Base-by-base conservation (phyloP, 2,329 filamentous ascomycete species). In the Boeremia lycopersici region DNA sequence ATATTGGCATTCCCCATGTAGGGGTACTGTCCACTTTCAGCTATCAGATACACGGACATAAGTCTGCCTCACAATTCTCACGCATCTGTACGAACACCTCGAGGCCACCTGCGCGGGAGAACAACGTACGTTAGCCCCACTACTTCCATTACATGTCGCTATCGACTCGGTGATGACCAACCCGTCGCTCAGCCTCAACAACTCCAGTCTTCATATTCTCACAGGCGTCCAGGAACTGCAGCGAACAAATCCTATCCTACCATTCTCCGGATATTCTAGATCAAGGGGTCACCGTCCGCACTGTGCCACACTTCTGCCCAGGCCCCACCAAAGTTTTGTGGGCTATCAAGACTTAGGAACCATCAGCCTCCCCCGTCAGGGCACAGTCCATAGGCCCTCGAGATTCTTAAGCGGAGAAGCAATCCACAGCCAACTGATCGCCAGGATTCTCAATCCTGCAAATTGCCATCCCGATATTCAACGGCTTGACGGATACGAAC, bases 111-210 rank as follows among this genome's bases (percentile, higher is more conserved):
- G 49, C 46, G 46, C 36, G 41, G n/a, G 26, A 48, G 13, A n/a
- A 26, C 65, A 68, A 59, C 65, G 71, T 74, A 74, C 64, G 71
- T 74, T 63, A 61, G 63, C 68, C 70, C 69, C 70, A 71, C 69
- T 60, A 59, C 56, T 55, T 45, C 56, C 63, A 63, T 50, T 49
- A 42, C 47, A 46, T 46, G 57, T 73, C 73, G 66, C 63, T 62
- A 61, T 58, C 60, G 54, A 61, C 60, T 63, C 67, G 64, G 70
- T 62, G 62, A 72, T 73, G 71, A 74, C 70, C 72, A 61, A 59
- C 62, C 61, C 69, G 65, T 71, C 68, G 53, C 61, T 43, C 64
- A 66, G 63, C 59, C 64, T 53, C 60, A 62, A 63, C 64, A 60
- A 49, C 50, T 60, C 43, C 68, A 71, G 57, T 64, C 39, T 64